phyloP scores from a whole-genome alignment of 805 yeast species.

The Ogataea naganishii region DNA sequence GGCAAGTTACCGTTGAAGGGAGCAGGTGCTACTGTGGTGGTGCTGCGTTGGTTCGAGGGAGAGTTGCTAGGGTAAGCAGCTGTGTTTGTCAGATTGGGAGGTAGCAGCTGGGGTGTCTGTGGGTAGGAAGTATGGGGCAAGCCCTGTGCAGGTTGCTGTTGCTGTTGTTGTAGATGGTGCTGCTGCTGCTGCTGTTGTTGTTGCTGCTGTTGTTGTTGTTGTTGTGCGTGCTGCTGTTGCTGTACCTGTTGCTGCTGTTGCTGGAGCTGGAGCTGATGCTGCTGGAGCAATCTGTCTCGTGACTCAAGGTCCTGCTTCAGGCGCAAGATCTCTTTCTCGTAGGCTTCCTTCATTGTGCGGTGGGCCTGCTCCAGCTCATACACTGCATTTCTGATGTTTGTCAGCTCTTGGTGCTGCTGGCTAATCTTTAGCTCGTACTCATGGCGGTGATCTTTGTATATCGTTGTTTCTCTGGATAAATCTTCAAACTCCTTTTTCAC shows the following conservation, averaged over 20 bases:
- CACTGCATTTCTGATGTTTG: slow-evolving; percentile 88
- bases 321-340: slow-evolving; percentile 85
- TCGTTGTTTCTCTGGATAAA: slow-evolving; percentile 77
- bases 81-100: slow-evolving; percentile 20
- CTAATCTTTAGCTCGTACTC: slow-evolving; percentile 84
- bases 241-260: slow-evolving; percentile 37
- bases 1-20: slow-evolving; percentile 19
- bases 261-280: slow-evolving; percentile 29
- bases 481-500: slow-evolving; percentile 86
- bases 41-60: slow-evolving; percentile 13
- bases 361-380: slow-evolving; percentile 92
- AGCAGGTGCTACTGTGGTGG: slow-evolving; percentile 22
- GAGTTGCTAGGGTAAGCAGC: slow-evolving; percentile 12
- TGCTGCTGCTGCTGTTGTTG: slow-evolving; percentile 26
- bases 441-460: slow-evolving; percentile 82
- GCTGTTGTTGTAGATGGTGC: slow-evolving; percentile 17
- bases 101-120: slow-evolving; percentile 25
- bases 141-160: slow-evolving; percentile 13
- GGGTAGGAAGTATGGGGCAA: slow-evolving; percentile 4
- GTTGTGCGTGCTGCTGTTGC: slow-evolving; percentile 25
- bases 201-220: slow-evolving; percentile 20
- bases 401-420: slow-evolving; percentile 90
- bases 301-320: slow-evolving; percentile 80
- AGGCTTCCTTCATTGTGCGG: slow-evolving; percentile 89
- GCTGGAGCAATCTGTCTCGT: slow-evolving; percentile 54